Base-by-base conservation (phyloP, 129 eudicot genomes). In the Arctium minus region DNA sequence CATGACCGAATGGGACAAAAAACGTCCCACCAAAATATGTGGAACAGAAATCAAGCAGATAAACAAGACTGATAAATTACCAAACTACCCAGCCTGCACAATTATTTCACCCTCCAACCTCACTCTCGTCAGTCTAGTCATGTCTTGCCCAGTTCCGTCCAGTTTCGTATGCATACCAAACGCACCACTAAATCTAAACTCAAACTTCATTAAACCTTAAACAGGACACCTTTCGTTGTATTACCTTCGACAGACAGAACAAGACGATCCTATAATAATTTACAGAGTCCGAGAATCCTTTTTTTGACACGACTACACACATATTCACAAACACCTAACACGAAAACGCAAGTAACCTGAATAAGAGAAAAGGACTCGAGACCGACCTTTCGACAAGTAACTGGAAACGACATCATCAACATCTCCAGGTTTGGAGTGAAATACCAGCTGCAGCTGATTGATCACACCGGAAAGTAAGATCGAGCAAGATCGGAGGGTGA, bases 261-360 rank as follows among this genome's bases (percentile, higher is more conserved):
- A 40, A 76, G 27, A 76, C 70, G 15, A 70, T 82, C 86, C 82
- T 87, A 85, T 42, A 62, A 30, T 30, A 83, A 80, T 91, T 86
- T 89, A 89, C 90, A 86, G 74, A 68, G 79, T 79, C 87, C 53
- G 79, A 80, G 33, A 75, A 64, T 50, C 86, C 78, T 85, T 72
- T 77, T 82, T 87, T 79, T 64, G 62, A 69, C 48, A 40, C 84
- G 29, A 82, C 87, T 84, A 72, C 77, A 83, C 36, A 78, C 68
- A 36, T 84, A 86, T 80, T 68, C 60, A 90, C 86, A 86, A 5
- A 67, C 84, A 79, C 38, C 87, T 80, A 87, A 60, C 67, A 62
- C 18, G 8, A 68, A 79, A 38, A 71, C 81, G 68, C 70, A 74
- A 72, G 46, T 17, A 82, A 68, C 70, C 65, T 67, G 42, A 67